A percentile compares a stretch with the other conserved stretches of the same genome.
These are phyloP conservation scores for Thozetella sp. DNA, from an alignment of 495 filamentous ascomycete genomes.

Conservation along the genomic window DNA sequence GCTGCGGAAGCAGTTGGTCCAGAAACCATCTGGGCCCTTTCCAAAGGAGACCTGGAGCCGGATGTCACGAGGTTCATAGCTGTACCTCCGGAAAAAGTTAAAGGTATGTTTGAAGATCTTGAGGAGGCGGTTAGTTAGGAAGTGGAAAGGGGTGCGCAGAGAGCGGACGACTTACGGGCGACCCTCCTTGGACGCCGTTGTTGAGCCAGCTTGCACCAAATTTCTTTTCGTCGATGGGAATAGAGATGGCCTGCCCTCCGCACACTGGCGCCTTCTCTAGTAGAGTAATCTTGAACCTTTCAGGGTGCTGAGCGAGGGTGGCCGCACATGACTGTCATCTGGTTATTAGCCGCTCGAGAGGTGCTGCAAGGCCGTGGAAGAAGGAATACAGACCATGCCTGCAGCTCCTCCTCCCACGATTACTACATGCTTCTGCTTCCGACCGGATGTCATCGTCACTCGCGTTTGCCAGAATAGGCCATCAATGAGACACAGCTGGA, in stretches of 20 bases:
- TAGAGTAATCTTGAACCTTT: conserved; percentile 73
- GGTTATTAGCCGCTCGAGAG: neutral
- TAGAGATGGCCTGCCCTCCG: conserved; percentile 84
- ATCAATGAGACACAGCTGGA: too few species aligned
- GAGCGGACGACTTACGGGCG: conserved; percentile 29
- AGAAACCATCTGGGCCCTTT: conserved; percentile 71
- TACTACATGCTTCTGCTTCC: conserved; percentile 43
- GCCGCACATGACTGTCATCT: conserved; percentile 65
- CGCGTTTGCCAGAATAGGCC: neutral
- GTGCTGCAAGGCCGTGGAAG: neutral
- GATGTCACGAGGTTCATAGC: conserved; percentile 67
- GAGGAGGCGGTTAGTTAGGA: neutral
- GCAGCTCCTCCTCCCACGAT: conserved; percentile 60
- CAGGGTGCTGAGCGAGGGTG: conserved; percentile 71
- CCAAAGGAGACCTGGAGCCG: conserved; percentile 82
- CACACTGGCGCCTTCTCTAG: conserved; percentile 68
- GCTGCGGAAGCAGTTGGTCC: conserved; percentile 81
- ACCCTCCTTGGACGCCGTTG: conserved; percentile 83
- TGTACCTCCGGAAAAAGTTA: conserved; percentile 73
- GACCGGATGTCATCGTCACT: neutral
- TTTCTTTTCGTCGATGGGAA: conserved; percentile 65
- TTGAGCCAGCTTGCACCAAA: conserved; percentile 79
- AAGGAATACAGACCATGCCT: conserved; percentile 46
- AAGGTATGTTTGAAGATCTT: conserved; percentile 81
- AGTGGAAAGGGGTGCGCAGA: neutral